Evolutionary conservation across 2,329 filamentous ascomycete genomes (phyloP).

Genomic region (Diaporthe citriasiana): DNA sequence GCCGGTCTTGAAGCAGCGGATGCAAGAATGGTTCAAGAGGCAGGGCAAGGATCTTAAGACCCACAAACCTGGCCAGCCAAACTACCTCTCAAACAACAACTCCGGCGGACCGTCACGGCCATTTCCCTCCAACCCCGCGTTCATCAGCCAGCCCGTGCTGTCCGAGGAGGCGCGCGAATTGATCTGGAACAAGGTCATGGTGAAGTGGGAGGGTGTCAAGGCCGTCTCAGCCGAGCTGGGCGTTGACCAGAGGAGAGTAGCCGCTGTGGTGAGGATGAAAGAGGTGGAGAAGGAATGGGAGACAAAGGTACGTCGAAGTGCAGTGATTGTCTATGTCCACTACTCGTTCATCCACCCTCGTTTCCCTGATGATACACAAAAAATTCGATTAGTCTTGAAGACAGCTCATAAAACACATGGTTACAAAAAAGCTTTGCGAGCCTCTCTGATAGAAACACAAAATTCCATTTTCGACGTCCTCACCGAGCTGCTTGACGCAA

Average conservation of each 20-base stretch:
- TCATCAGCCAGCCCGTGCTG: slow-evolving; percentile 79
- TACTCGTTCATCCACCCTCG: slow-evolving; percentile 28
- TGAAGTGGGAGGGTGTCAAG: slow-evolving; percentile 77
- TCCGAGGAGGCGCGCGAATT: slow-evolving; percentile 79
- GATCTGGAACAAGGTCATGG: slow-evolving; percentile 78
- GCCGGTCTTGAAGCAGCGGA: slow-evolving; percentile 53
- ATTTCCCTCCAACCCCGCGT: slow-evolving; percentile 81
- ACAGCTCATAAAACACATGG: slow-evolving; percentile 78
- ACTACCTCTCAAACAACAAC: slow-evolving; percentile 54
- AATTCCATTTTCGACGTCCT: slow-evolving; percentile 37
- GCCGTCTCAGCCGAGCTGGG: slow-evolving; percentile 82
- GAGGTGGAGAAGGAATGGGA: slow-evolving; percentile 86
- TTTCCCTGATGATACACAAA: slow-evolving; percentile 73
- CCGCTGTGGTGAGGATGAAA: slow-evolving; percentile 87
- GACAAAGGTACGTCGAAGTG: slow-evolving; percentile 74
- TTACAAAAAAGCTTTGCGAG: slow-evolving; percentile 85
- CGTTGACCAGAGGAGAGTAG: slow-evolving; percentile 87
- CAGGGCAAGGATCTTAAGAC: slow-evolving; percentile 42
- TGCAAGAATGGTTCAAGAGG: slow-evolving; percentile 55
- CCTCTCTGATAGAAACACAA: slow-evolving; percentile 73
- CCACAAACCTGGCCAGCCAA: slow-evolving; percentile 45
- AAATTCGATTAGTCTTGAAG: slow-evolving; percentile 99
- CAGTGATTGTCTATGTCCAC: not conserved
- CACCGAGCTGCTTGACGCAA: slow-evolving; percentile 38
- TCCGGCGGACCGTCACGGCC: slow-evolving; percentile 60